Evolutionary conservation across 2,329 filamentous ascomycete genomes (phyloP).

Genomic region (Gaeumannomyces tritici): DNA sequence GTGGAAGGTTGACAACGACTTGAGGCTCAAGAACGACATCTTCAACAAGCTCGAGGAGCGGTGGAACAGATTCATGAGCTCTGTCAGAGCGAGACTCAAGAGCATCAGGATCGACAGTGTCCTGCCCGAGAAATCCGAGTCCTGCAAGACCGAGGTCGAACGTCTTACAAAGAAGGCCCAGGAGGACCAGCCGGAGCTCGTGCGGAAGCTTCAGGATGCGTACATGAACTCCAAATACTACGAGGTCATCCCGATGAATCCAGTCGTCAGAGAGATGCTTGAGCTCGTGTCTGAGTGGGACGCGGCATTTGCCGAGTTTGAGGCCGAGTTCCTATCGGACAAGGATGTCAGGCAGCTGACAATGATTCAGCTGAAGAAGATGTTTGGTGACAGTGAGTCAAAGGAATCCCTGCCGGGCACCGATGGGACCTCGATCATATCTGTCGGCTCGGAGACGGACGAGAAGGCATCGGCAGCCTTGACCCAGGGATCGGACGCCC

Average conservation of each 20-base stretch:
- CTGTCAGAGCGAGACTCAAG: conserved; percentile 73
- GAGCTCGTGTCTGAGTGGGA: conserved; percentile 95
- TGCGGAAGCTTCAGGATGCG: conserved; percentile 73
- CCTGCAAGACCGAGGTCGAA: conserved; percentile 76
- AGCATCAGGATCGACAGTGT: conserved; percentile 90
- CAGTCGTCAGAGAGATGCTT: conserved; percentile 79
- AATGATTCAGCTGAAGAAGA: conserved; percentile 84
- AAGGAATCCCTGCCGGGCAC: conserved; percentile 62
- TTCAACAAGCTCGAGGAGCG: conserved; percentile 73
- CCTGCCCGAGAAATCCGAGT: conserved; percentile 73
- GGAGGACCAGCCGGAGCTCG: conserved; percentile 68
- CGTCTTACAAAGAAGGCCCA: conserved; percentile 66
- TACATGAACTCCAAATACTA: conserved; percentile 95
- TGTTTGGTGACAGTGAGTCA: conserved; percentile 86
- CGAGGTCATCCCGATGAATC: conserved; percentile 89
- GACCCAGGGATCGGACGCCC: conserved; percentile 13
- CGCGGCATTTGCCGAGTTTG: conserved; percentile 78
- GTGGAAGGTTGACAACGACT: conserved; percentile 94
- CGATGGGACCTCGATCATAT: conserved; percentile 40
- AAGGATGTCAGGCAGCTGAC: conserved; percentile 92
- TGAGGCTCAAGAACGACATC: conserved; percentile 86
- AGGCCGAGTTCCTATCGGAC: conserved; percentile 88
- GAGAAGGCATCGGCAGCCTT: conserved; percentile 35
- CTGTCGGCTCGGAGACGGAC: conserved; percentile 28
- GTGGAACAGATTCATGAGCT: conserved; percentile 77